phyloP scores from a whole-genome alignment of 345 rosid species.

The Arabidopsis thaliana region DNA sequence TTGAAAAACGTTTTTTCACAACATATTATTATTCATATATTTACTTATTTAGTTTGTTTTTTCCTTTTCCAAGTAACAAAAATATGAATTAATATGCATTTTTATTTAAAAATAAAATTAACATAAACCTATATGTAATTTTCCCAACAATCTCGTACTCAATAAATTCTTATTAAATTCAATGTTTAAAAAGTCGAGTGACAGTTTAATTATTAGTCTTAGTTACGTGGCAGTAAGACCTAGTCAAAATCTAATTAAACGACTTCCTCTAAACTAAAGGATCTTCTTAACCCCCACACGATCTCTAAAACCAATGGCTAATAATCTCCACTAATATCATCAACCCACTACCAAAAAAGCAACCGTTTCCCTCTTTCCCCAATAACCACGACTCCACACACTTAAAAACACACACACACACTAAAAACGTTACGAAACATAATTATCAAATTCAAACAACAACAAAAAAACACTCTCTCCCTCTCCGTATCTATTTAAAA shows the following conservation, averaged over 20 bases:
- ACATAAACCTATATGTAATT: background rate
- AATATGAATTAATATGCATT: no score
- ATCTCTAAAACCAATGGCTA: conserved; percentile 19
- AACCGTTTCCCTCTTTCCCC: conserved; percentile 33
- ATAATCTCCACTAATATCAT: conserved; percentile 20
- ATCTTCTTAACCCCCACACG: conserved; percentile 38
- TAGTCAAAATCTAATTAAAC: conserved; percentile 36
- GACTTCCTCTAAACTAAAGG: conserved; percentile 32
- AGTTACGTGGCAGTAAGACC: conserved; percentile 22
- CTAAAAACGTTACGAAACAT: conserved; percentile 28
- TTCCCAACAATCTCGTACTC: background rate
- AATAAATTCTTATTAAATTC: background rate
- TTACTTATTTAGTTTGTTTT: no score
- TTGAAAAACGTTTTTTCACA: no score
- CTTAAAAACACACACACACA: background rate
- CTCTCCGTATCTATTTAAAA: background rate
- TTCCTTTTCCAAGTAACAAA: no score
- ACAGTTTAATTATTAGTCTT: background rate
- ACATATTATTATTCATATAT: no score
- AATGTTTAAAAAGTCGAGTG: background rate
- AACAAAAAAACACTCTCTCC: background rate
- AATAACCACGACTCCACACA: conserved; percentile 25
- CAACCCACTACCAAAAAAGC: conserved; percentile 28
- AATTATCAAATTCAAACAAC: background rate
- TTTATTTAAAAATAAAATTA: no score